Conservation (phyloP, 2,329 filamentous ascomycete species). For the Mollisiaceae sp. region DNA sequence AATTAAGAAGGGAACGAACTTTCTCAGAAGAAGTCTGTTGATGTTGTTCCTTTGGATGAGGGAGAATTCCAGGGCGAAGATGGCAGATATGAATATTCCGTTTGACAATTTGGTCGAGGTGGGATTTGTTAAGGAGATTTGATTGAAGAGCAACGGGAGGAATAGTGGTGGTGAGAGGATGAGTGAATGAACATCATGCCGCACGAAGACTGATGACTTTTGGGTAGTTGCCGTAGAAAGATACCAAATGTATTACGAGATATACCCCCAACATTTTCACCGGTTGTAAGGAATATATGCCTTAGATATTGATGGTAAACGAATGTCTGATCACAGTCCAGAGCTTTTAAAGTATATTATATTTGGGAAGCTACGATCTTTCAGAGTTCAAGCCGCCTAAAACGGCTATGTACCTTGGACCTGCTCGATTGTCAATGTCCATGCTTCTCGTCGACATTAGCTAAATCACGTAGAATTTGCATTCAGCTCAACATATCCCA, state of each 20-base stretch:
- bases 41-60: constrained; percentile 66
- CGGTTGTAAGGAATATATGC: no score
- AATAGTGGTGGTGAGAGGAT: constrained; percentile 21
- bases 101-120: constrained; percentile 69
- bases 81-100: constrained; percentile 64
- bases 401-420: no score
- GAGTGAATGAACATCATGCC: constrained; percentile 12
- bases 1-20: constrained; percentile 48
- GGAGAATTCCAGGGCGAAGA: constrained; percentile 69
- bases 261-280: not conserved
- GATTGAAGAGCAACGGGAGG: constrained; percentile 12
- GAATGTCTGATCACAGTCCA: no score
- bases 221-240: not conserved
- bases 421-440: no score
- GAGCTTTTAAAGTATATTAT: no score
- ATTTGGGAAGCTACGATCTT: no score
- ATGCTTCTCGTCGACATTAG: no score
- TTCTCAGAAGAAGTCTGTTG: constrained; percentile 52
- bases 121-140: constrained; percentile 72
- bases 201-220: constrained; percentile 3
- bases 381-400: no score
- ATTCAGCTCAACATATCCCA: no score
- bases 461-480: no score
- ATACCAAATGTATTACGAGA: not conserved
- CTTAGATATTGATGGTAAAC: no score